These are phyloP conservation scores for Solanum paucissectum DNA, from an alignment of 257 asterid species.

Conservation along the genomic window DNA sequence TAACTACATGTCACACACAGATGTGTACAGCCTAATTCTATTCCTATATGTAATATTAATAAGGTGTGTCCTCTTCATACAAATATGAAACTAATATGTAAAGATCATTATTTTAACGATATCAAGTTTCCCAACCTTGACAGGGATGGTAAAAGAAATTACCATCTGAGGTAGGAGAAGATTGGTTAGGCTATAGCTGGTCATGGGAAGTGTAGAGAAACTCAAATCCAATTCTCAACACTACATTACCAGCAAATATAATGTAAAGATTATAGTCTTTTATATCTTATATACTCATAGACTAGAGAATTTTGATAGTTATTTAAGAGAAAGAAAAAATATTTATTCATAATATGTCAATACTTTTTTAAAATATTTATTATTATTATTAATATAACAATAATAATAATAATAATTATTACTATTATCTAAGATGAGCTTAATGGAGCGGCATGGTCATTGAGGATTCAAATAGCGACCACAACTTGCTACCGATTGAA, in stretches of 20 bases:
- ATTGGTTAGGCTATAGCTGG: slow-evolving; percentile 31
- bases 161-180: slow-evolving; percentile 22
- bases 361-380: background rate
- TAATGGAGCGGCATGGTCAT: background rate
- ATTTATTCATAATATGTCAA: background rate
- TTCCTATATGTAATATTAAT: background rate
- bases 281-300: background rate
- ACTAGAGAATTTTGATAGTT: background rate
- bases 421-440: background rate
- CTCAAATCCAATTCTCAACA: slow-evolving; percentile 21
- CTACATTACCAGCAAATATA: slow-evolving; percentile 34
- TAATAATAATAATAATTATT: no score
- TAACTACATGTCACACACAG: background rate
- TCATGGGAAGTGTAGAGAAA: slow-evolving; percentile 42
- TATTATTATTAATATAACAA: no score
- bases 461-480: background rate
- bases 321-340: background rate
- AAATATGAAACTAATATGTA: background rate
- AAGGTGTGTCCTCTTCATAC: background rate
- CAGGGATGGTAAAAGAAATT: slow-evolving; percentile 13
- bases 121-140: slow-evolving; percentile 21
- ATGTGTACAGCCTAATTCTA: background rate
- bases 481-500: background rate
- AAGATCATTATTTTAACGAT: background rate
- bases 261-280: background rate